Evolutionary conservation across 768 basidiomycete species (phyloP), one percentile per base, ranked within the genome.

Genomic region (Xerocomus potaroensis): DNA sequence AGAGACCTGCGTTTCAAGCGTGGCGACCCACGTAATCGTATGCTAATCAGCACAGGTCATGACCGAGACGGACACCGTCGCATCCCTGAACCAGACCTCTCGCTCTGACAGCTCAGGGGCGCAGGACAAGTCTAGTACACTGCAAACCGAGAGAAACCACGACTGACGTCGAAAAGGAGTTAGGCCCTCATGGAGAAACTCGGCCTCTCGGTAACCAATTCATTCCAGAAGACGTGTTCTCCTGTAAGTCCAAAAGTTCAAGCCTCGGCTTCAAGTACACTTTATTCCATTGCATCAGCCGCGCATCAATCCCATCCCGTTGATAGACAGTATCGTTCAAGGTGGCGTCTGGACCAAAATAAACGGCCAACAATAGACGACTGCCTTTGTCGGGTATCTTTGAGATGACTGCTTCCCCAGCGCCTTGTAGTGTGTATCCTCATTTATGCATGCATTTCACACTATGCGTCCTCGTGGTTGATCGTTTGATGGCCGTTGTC

Each of bases 231-330:
- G n/a, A n/a, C n/a, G n/a, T n/a, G n/a, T n/a, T n/a, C n/a, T n/a
- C n/a, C n/a, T n/a, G n/a, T n/a, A n/a, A n/a, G 23, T 44, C 16
- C 48, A 44, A 30, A 47, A 46, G 45, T 26, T 27, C 35, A 30
- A 42, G 27, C 22, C 24, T 24, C 29, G 36, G 35, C 9, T 3
- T 27, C n/a, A n/a, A n/a, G n/a, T n/a, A n/a, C n/a, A n/a, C n/a
- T 34, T 16, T 22, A 14, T 14, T 3, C 35, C 35, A 7, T 19
- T 10, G n/a, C 12, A 36, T 37, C 26, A 36, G 2, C n/a, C 30
- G 22, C 10, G 29, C 41, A 18, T 41, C 14, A 11, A 41, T 18
- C 37, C 15, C 37, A 23, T 16, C 11, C 14, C 33, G 2, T 41
- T 43, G 19, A 43, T 45, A 21, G 33, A 22, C 19, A 21, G 16